These are phyloP conservation scores for Pseudogymnoascus sp. DNA, from an alignment of 2,329 filamentous ascomycete genomes.

Conservation along the genomic window DNA sequence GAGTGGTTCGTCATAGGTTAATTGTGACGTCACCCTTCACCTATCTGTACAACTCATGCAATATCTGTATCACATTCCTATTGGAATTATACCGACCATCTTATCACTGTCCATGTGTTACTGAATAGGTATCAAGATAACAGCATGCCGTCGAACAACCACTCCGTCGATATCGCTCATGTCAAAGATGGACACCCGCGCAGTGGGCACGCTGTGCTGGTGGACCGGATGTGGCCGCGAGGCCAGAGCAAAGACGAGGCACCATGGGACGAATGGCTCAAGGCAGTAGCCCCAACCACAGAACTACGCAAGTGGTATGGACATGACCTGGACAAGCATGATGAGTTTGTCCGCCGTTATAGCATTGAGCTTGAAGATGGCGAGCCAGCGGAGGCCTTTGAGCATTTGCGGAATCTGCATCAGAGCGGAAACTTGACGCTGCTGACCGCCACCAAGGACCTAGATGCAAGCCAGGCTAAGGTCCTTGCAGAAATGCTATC, in stretches of 20 bases:
- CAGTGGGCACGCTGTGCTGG: background rate
- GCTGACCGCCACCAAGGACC: slow-evolving; percentile 2
- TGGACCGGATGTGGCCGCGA: background rate
- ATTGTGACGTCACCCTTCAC: background rate
- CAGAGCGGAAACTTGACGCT: background rate
- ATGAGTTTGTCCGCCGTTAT: background rate
- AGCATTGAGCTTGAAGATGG: background rate
- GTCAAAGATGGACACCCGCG: background rate
- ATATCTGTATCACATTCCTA: background rate
- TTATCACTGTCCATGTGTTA: background rate
- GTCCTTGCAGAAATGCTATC: background rate
- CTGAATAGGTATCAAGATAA: background rate
- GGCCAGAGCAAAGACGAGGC: slow-evolving; percentile 3
- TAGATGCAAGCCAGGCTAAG: background rate
- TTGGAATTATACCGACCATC: background rate
- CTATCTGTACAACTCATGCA: background rate
- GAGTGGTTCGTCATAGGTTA: background rate
- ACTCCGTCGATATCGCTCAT: background rate
- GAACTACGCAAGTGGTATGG: background rate
- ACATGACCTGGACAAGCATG: background rate
- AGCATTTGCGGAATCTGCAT: background rate
- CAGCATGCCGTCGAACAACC: background rate
- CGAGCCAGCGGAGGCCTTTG: background rate
- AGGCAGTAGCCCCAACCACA: background rate
- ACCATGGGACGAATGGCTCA: slow-evolving; percentile 3